Percentiles rank a stretch among this genome's conserved stretches.
Evolutionary conservation across 768 basidiomycete genomes (phyloP).

Genomic region (Russula lepida): DNA sequence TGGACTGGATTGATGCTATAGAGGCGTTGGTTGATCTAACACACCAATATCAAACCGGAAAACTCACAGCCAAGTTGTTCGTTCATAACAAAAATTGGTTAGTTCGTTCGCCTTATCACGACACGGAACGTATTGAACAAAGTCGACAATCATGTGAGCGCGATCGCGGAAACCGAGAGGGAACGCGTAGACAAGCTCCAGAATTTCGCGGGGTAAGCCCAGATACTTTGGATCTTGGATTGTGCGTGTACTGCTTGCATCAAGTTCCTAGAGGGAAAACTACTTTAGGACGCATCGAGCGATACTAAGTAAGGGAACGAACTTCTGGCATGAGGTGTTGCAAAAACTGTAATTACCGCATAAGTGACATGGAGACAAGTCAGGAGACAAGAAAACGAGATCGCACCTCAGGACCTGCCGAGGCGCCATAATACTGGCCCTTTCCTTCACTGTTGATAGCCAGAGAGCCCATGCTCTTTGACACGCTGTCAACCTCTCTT

Average conservation of each 20-base stretch:
- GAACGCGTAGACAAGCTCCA: conserved; percentile 40
- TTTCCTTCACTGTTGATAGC: conserved; percentile 43
- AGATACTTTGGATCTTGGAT: conserved; percentile 24
- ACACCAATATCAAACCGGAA: neutral
- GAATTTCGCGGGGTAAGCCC: conserved; percentile 36
- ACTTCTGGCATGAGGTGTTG: conserved; percentile 19
- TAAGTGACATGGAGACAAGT: neutral
- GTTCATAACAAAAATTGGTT: conserved; percentile 36
- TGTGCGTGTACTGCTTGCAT: neutral
- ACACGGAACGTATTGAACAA: conserved; percentile 35
- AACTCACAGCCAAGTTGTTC: conserved; percentile 42
- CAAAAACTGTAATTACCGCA: conserved; percentile 21
- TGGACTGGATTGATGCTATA: conserved; percentile 40
- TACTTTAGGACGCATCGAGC: neutral
- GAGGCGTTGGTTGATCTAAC: neutral
- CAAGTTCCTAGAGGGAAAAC: conserved; percentile 2
- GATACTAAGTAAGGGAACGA: neutral
- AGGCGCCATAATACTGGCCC: conserved; percentile 42
- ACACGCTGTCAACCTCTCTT: conserved; percentile 26
- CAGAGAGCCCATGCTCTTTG: conserved; percentile 40
- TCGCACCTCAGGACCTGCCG: conserved; percentile 43
- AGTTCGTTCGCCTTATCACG: conserved; percentile 34
- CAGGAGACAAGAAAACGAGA: neutral
- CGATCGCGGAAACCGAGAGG: conserved; percentile 40
- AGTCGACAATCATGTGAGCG: conserved; percentile 31